Base-by-base conservation (phyloP, 305 asterid species). In the Ruellia speciosa region DNA sequence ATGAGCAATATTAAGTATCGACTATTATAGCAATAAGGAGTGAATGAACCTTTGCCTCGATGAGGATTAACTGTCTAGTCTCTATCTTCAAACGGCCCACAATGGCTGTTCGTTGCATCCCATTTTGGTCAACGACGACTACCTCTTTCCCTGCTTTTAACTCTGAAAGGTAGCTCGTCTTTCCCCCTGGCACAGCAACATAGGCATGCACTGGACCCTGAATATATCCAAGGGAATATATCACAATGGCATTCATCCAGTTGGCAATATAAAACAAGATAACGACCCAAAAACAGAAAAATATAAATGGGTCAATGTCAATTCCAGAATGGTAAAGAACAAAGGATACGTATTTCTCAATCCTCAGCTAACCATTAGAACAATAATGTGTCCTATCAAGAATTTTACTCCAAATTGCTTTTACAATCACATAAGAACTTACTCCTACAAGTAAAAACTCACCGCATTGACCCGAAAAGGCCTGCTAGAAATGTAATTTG, bases 391-490 rank as follows among this genome's bases (percentile, higher is more conserved):
- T 18, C 52, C 15, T 35, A 52, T 52, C 14, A 31, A 11, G 9
- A 52, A 17, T 54, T 54, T 24, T 16, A 54, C 9, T 43, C 15
- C 52, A 45, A 43, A 51, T 13, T 18, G 49, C 49, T 28, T 19
- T 28, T 19, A 45, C 9, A 37, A 10, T 37, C 11, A 3, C 40
- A 33, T 16, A 18, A 57, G 39, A 24, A 65, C 28, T 34, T 55
- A 62, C 48, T 45, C 63, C 52, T 37, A 15, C 37, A 43, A 57
- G 40, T 31, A 13, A 58, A 57, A 71, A 73, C 92, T 70, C 76
- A 86, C 97, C 18, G 94, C 97, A 76, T 89, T 89, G 76, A 89
- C 97, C 50, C 95, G 79, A 66, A 89, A 89, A 63, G 95, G 97
- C 72, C 97, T 68, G 87, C 97, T 89, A 34, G 95, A 80, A 65